A percentile compares a stretch with the other conserved stretches of the same genome.
Evolutionary conservation across 2,329 filamentous ascomycete species (phyloP).

Genomic region (Aspergillus aculeatinus): DNA sequence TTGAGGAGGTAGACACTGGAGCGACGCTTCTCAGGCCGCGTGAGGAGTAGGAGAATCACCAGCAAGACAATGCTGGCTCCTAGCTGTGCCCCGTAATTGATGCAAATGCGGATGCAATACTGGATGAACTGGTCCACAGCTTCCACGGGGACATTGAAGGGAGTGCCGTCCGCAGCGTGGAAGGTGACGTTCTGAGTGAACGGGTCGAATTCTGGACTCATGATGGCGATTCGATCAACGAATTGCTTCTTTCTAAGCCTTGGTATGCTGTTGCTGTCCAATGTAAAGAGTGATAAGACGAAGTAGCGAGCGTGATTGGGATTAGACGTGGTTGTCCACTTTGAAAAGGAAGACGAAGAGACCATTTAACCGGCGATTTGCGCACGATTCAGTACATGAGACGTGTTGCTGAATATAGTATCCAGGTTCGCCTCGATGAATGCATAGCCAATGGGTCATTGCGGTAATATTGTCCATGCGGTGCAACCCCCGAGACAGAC

Average conservation of each 20-base stretch:
- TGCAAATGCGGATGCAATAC: conserved; percentile 51
- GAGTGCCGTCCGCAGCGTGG: conserved; percentile 43
- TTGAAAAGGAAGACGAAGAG: background rate
- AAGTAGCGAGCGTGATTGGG: background rate
- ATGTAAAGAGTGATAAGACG: background rate
- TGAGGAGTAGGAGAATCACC: conserved; percentile 65
- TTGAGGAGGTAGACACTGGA: conserved; percentile 68
- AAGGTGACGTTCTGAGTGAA: conserved; percentile 55
- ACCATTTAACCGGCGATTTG: conserved; percentile 6
- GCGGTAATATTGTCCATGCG: conserved; percentile 10
- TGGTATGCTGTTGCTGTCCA: background rate
- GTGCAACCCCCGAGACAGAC: conserved; percentile 30
- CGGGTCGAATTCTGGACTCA: conserved; percentile 47
- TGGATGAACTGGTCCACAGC: conserved; percentile 48
- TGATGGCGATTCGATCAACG: conserved; percentile 3
- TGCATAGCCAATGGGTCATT: conserved; percentile 7
- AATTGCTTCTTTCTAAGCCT: background rate
- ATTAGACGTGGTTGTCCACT: background rate
- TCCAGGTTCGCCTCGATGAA: background rate
- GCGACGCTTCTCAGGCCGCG: conserved; percentile 62
- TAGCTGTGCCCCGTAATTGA: conserved; percentile 70
- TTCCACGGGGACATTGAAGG: conserved; percentile 43
- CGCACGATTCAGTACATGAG: conserved; percentile 14
- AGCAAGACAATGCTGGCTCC: conserved; percentile 67
- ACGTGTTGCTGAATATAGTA: background rate